phyloP scores from a whole-genome alignment of 1,284 basidiomycete genomes.

The Laetiporus sulphureus region DNA sequence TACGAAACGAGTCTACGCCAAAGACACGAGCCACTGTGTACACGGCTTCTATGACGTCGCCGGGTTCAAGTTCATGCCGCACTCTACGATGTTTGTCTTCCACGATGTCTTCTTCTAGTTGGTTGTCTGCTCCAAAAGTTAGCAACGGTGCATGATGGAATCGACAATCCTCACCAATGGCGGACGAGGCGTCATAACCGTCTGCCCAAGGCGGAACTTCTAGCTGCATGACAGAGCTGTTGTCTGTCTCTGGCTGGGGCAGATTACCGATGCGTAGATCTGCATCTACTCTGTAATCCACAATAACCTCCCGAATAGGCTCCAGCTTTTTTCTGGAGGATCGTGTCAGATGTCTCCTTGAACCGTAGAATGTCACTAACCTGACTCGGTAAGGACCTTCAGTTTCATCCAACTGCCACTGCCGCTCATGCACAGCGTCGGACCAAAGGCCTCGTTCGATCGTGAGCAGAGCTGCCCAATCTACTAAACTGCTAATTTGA shows the following conservation, averaged over 20 bases:
- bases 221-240: constrained; percentile 49
- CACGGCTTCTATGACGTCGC: constrained; percentile 90
- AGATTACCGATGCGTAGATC: constrained; percentile 47
- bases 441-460: constrained; percentile 82
- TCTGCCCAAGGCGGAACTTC: constrained; percentile 79
- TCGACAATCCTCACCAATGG: constrained; percentile 51
- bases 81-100: constrained; percentile 77
- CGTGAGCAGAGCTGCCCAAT: constrained; percentile 50
- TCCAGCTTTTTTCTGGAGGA: constrained; percentile 67
- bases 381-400: constrained; percentile 83
- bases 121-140: constrained; percentile 28
- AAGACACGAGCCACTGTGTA: constrained; percentile 80
- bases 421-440: constrained; percentile 36
- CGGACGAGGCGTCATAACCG: constrained; percentile 64
- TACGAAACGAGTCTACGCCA: constrained; percentile 85
- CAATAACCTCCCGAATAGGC: constrained; percentile 43
- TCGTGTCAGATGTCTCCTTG: no score
- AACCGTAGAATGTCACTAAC: constrained; percentile 31
- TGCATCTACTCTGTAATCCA: constrained; percentile 45
- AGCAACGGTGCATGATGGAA: not conserved
- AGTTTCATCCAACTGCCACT: constrained; percentile 82
- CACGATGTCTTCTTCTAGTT: constrained; percentile 62
- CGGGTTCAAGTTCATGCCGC: constrained; percentile 81
- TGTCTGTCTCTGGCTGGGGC: constrained; percentile 51
- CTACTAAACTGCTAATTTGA: constrained; percentile 53